phyloP scores from a whole-genome alignment of 2,329 filamentous ascomycete species.

The Cercospora sesami region DNA sequence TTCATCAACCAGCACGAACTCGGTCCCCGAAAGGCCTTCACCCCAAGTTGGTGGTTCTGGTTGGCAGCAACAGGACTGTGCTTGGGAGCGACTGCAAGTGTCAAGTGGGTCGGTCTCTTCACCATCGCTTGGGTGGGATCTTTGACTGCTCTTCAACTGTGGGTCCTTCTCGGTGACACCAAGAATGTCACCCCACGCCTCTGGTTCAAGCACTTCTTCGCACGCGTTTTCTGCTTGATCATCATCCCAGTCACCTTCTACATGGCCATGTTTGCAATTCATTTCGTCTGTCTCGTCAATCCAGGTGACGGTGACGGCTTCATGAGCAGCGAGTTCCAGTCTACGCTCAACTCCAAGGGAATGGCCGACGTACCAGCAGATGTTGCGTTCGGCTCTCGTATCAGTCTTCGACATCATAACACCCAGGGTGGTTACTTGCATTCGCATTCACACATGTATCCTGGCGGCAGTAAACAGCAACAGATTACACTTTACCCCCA shows the following conservation, averaged over 20 bases:
- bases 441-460: conserved; percentile 97
- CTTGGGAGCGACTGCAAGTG: conserved; percentile 85
- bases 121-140: conserved; percentile 97
- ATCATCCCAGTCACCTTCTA: conserved; percentile 88
- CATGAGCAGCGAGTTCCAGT: conserved; percentile 99
- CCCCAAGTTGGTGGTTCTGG: conserved; percentile 97
- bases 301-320: conserved; percentile 97
- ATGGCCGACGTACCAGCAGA: conserved; percentile 96
- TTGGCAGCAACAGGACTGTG: conserved; percentile 80
- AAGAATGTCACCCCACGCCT: conserved; percentile 79
- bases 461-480: conserved; percentile 94
- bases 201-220: conserved; percentile 92
- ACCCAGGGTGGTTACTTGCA: conserved; percentile 97
- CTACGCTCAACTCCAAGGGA: conserved; percentile 90
- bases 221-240: conserved; percentile 86
- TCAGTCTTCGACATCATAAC: conserved; percentile 88
- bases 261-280: conserved; percentile 94
- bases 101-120: conserved; percentile 99
- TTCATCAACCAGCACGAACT: conserved; percentile 98
- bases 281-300: conserved; percentile 90
- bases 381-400: conserved; percentile 81
- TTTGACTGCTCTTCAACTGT: conserved; percentile 88
- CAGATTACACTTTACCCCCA: conserved; percentile 98
- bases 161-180: conserved; percentile 88
- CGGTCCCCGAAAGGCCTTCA: conserved; percentile 83